Evolutionary conservation across 805 yeast species (phyloP), one percentile per base, ranked within the genome.

Genomic region (Candida xyloterini): DNA sequence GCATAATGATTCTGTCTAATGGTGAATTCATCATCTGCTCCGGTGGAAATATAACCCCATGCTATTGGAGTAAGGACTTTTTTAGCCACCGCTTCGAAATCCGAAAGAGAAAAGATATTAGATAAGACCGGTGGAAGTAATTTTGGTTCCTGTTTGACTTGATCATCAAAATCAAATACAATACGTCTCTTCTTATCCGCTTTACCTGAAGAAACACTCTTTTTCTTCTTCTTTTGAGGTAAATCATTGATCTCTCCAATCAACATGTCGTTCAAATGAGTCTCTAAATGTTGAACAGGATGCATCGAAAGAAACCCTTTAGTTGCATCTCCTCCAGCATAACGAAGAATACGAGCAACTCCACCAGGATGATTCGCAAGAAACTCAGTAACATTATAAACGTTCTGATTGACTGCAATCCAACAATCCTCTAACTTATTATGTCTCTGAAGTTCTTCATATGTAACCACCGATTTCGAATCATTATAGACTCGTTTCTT

Each of bases 11-110:
- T 90, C 55, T 87, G 95, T 47, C 96, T 71, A 43, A 84, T 55
- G 0, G 95, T 73, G 48, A 90, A 76, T 63, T 90, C 98, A 57
- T 90, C 96, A 57, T 86, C 95, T 10, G 93, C 72, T 3, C 91
- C 98, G 3, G 93, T 79, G 1, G 90, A 79, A 57, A 85, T 84
- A 60, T 89, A 90, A 11, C 87, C 86, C 84, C 95, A 84, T 0
- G 88, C 91, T n/a, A 74, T 70, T 27, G 79, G 78, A 16, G 83
- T 73, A 69, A 90, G 68, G 25, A 86, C 75, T 44, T 77, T 73
- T 27, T 85, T 71, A 1, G 97, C 97, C 34, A 91, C 81, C 48
- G 73, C 75, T 63, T 90, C 97, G 57, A 90, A 91, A 62, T 90
- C 97, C 47, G 77, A 77, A 40, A 88, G 53, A 51, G 87, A 87